phyloP scores from a whole-genome alignment of 179 eudicot species.

The Carnegiea gigantea region DNA sequence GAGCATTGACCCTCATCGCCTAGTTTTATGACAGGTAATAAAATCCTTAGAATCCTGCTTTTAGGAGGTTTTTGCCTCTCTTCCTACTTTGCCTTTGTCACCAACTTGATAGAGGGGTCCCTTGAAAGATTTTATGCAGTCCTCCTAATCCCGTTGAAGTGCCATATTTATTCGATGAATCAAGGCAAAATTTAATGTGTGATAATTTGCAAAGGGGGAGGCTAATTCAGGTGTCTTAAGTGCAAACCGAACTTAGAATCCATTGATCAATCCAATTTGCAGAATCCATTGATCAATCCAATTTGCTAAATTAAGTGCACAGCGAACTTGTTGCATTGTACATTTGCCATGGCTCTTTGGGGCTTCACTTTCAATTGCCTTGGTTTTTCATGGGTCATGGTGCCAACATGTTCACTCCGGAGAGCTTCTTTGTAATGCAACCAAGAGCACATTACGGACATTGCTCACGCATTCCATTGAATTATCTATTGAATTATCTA shows the following conservation, averaged over 20 bases:
- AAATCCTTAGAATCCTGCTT: no score
- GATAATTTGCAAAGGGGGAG: not conserved
- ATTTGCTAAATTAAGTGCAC: no score
- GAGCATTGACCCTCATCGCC: no score
- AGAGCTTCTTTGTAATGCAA: not conserved
- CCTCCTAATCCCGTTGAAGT: not conserved
- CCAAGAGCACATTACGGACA: not conserved
- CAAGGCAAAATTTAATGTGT: not conserved
- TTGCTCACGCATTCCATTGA: not conserved
- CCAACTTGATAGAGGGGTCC: no score
- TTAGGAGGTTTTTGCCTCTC: no score
- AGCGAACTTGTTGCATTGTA: no score
- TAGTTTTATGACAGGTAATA: no score
- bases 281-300: no score
- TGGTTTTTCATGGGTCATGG: not conserved
- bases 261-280: no score
- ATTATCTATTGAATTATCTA: not conserved
- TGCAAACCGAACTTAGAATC: no score
- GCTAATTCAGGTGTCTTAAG: not conserved
- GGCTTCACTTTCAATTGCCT: not conserved
- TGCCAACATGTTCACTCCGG: not conserved
- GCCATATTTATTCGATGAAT: not conserved
- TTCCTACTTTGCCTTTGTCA: no score
- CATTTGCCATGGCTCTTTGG: not conserved
- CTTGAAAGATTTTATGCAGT: no score